Percentiles rank a stretch among this genome's conserved stretches.
Evolutionary conservation across 78 protist genomes (phyloP).

Genomic region (Emiliania huxleyi): DNA sequence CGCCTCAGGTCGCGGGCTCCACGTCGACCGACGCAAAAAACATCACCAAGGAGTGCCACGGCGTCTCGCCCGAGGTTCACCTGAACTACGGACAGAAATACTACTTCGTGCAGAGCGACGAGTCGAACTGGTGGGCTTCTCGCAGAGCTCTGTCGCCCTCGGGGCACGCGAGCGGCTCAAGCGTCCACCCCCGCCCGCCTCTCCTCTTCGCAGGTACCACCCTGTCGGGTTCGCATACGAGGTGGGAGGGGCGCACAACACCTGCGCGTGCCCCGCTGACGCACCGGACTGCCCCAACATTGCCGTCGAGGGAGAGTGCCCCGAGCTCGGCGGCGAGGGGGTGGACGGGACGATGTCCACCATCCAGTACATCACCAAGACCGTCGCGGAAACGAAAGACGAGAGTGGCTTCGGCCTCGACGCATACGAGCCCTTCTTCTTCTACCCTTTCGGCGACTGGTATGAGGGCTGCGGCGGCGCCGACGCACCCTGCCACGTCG

Average conservation of each 20-base stretch:
- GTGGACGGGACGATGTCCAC: background rate
- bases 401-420: background rate
- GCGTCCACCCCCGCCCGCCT: no score
- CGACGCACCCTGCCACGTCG: background rate
- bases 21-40: no score
- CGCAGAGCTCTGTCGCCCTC: no score
- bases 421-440: background rate
- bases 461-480: background rate
- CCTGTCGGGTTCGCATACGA: background rate
- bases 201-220: no score
- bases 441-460: background rate
- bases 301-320: background rate
- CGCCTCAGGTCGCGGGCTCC: no score
- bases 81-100: background rate
- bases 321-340: background rate
- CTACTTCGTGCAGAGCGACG: background rate
- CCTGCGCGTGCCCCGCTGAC: background rate
- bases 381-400: background rate
- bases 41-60: background rate
- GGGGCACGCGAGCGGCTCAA: no score
- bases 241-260: background rate
- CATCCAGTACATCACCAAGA: background rate
- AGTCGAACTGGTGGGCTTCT: background rate
- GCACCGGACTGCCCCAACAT: background rate
- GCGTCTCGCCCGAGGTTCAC: background rate